Evolutionary conservation across 2,329 filamentous ascomycete genomes (phyloP), one percentile per base, ranked within the genome.

Genomic region (Dendrostoma leiphaemia): DNA sequence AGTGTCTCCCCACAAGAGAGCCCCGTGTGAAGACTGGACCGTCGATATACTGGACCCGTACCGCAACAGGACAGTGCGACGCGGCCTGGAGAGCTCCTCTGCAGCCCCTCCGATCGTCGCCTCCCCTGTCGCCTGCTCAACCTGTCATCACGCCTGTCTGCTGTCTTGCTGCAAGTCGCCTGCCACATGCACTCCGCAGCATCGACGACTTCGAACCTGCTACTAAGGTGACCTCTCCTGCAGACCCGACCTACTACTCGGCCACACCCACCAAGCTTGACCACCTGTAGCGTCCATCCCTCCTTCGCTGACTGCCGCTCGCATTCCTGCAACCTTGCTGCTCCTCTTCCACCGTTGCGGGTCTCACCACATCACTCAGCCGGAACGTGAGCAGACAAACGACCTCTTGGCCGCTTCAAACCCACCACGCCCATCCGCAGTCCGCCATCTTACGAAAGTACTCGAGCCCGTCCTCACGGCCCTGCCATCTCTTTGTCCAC

Each of bases 281-380:
- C 21, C 44, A 17, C 28, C 41, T 45, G n/a, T 29, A 32, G 44
- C 29, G 17, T 19, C 47, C 5, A 21, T n/a, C 23, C 23, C 26
- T 19, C 12, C 44, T 47, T 37, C 45, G 31, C 47, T 51, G 31
- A 44, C 54, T 37, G 29, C 45, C 46, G 35, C 44, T 32, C 38
- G 34, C 13, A 15, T 3, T 17, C 54, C 44, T 52, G 53, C 53
- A 48, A 44, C 48, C 53, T 37, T 23, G 46, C 37, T 38, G 34
- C 26, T 28, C 29, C 31, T 15, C 37, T 41, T 24, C 49, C 43
- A 26, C 34, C 44, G 26, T 34, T n/a, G n/a, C n/a, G n/a, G n/a
- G n/a, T 37, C 32, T 35, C 44, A 41, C 23, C 44, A 46, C 29
- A 12, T 34, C 29, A 15, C 29, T 13, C 28, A 29, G 44, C 29